These are phyloP conservation scores for Globisporangium mamillatum DNA, from an alignment of 352 stramenopile genomes.

Conservation along the genomic window DNA sequence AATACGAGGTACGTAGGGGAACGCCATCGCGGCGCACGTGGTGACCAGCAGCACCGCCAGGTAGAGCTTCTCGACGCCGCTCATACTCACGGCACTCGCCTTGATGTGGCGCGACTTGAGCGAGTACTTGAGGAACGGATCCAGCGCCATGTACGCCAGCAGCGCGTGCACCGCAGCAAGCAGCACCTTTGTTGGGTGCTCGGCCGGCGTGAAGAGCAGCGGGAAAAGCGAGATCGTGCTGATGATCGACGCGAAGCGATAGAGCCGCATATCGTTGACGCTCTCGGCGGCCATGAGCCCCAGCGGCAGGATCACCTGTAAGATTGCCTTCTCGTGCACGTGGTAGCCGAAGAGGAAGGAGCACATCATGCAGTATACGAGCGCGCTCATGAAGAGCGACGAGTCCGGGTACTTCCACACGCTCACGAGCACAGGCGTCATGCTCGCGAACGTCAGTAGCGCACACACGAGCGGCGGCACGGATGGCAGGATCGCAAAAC, in stretches of 20 bases:
- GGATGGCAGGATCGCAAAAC: slow-evolving; percentile 69
- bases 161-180: slow-evolving; percentile 59
- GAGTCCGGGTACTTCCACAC: slow-evolving; percentile 79
- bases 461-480: slow-evolving; percentile 71
- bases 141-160: slow-evolving; percentile 57
- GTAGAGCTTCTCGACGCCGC: slow-evolving; percentile 54
- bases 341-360: slow-evolving; percentile 98
- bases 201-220: slow-evolving; percentile 78
- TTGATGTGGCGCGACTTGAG: slow-evolving; percentile 72
- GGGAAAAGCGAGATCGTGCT: slow-evolving; percentile 82
- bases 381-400: slow-evolving; percentile 72
- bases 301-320: slow-evolving; percentile 82
- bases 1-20: slow-evolving; percentile 53
- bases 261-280: slow-evolving; percentile 81
- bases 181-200: slow-evolving; percentile 75
- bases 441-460: slow-evolving; percentile 73
- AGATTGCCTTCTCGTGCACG: slow-evolving; percentile 99
- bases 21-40: slow-evolving; percentile 36
- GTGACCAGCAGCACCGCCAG: slow-evolving; percentile 36
- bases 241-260: slow-evolving; percentile 65
- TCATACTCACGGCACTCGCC: slow-evolving; percentile 52
- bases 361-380: slow-evolving; percentile 91
- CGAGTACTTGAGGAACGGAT: slow-evolving; percentile 67
- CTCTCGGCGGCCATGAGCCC: slow-evolving; percentile 70
- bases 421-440: slow-evolving; percentile 70